Base-by-base conservation (phyloP, 345 rosid genomes). In the Pistacia integerrima region DNA sequence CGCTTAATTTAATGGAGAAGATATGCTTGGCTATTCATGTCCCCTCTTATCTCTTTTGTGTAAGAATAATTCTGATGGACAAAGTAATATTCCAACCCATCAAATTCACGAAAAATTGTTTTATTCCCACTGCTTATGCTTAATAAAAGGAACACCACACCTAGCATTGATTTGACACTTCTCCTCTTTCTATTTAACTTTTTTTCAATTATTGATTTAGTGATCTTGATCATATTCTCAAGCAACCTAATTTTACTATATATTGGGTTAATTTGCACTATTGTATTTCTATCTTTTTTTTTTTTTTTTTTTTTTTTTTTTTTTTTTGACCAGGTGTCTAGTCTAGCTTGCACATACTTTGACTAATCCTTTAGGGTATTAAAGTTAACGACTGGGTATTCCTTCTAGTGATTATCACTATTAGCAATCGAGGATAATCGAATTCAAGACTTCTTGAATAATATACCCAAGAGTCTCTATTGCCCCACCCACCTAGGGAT, bases 1-100 rank as follows among this genome's bases (percentile, higher is more conserved):
- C 70, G 72, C 57, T 70, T 84, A 81, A 79, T 64, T 48, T 68
- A 62, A 69, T 28, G 57, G 67, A 64, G 70, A 65, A 63, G 82
- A 73, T 85, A 59, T 78, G 58, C 51, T 69, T 69, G 52, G 52
- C 0, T 55, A 64, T 11, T 61, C 64, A 77, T 79, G 76, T 22
- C 33, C 41, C 64, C 65, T 57, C 67, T 33, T 60, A 33, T 66
- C 80, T 52, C 56, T 1, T 2, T 67, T n/a, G 67, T 77, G 17
- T 2, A 12, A 14, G 74, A 30, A 49, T 48, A 44, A 74, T 69
- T 74, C 65, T 20, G 17, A 30, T 51, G 33, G 5, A 51, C 36
- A 1, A 66, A 67, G 52, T 46, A 52, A 52, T 16, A 59, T 65
- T 57, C 25, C 36, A 52, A 48, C 38, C 41, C 22, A 28, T 28